Evolutionary conservation across 2,329 filamentous ascomycete genomes (phyloP).

Genomic region (Diaporthe sp.): DNA sequence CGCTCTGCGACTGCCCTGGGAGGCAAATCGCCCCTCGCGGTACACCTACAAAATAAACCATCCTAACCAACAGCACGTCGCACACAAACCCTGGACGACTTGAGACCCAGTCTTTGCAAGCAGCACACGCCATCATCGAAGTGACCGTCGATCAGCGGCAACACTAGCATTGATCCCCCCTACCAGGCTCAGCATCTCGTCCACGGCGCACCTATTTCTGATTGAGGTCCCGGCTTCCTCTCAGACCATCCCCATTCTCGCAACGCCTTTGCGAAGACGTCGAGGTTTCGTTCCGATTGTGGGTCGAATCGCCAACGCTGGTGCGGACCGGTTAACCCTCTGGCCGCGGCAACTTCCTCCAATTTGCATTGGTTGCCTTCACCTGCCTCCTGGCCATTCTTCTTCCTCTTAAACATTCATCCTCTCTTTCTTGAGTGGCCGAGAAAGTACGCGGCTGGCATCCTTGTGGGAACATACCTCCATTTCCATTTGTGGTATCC

Average conservation of each 20-base stretch:
- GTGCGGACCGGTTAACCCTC: not conserved
- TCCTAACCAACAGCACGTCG: not conserved
- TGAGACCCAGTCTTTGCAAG: not conserved
- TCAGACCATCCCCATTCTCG: not conserved
- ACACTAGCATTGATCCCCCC: not conserved
- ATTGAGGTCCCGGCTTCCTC: not conserved
- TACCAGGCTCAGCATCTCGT: not conserved
- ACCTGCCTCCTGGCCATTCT: not conserved
- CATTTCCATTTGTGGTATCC: not conserved
- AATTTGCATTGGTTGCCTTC: not conserved
- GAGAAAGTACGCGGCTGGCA: not conserved
- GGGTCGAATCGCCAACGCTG: not conserved
- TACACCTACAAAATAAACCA: not conserved
- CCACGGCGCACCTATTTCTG: not conserved
- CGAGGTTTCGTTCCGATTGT: not conserved
- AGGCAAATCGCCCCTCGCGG: not conserved
- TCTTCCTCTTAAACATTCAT: not conserved
- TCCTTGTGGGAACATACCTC: not conserved
- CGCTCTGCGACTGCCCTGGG: conserved; percentile 5
- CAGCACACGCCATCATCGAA: not conserved
- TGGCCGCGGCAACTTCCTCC: not conserved
- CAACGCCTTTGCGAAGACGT: not conserved
- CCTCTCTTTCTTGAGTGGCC: not conserved
- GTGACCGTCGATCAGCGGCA: not conserved
- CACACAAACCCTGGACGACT: not conserved